Base-by-base conservation (phyloP, 2,329 filamentous ascomycete genomes). In the Nothophaeocryptopus gaeumannii region DNA sequence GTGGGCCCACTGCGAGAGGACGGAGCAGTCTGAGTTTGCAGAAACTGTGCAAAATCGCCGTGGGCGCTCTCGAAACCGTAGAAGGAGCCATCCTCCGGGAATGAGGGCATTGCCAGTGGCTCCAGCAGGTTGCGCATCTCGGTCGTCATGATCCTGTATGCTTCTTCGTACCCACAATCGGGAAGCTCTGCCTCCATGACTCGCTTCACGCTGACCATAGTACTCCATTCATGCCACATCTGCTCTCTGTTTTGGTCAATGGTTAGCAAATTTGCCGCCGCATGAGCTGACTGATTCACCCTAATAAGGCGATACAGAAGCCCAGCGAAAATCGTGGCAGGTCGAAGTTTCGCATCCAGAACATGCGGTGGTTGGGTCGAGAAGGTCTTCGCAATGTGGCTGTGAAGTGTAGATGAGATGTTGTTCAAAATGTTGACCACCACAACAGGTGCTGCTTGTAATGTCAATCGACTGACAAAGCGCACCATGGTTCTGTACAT, bases 401-500 rank as follows among this genome's bases (percentile, higher is more conserved):
- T 70, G 45, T 95, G 87, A 9, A 99, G 78, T 38, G 81, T 82
- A 61, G 89, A 84, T 1, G 90, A 91, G 50, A 99, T 95, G 59
- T 85, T 92, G 59, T 88, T 83, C 30, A 99, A 80, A 2, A 91
- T 90, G 62, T 91, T 88, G 51, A 96, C 77, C 5, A 97, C 91
- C 3, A 85, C 80, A 51, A 91, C 88, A 1, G 93, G 93, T 3
- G 95, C 86, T 11, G 96, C 91, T 67, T 97, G 91, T 7, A 96
- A 78, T 3, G 89, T 93, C 35, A 97, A 77, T n/a, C 85, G 84
- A 1, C 88, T 87, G 35, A 97, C 83, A 54, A 96, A 95, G 46
- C 86, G 85, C 73, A 96, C 90, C 87, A 97, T 96, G 59, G 91
- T 90, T 68, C 97, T 90, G 67, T 99, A 99, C 73, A 96, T 88